Base-by-base conservation (phyloP, 179 eudicot genomes). In the Camellia oleifera region DNA sequence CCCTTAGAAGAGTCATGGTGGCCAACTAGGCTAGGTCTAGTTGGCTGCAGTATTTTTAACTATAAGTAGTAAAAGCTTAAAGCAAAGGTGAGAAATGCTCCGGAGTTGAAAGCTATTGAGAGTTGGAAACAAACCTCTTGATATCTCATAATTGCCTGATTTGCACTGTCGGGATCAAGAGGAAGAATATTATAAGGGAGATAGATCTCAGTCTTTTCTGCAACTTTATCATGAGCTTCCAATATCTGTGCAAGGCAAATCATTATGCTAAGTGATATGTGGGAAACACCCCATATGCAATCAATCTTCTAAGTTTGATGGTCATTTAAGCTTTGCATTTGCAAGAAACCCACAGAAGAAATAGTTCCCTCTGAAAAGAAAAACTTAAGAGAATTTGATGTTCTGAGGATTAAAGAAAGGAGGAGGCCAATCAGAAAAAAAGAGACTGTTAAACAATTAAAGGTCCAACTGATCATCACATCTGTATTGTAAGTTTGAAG, bases 161-260 rank as follows among this genome's bases (percentile, higher is more conserved):
- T 92, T 74, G 93, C 99, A 91, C 98, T 97, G 76, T 97, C 99
- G 42, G 98, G 98, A 83, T 94, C 99, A 50, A 97, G 98, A 76
- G 99, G 99, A 69, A 95, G 97, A 81, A 97, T 95, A 74, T 97
- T 97, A 81, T 97, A 97, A 4, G 98, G 99, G 54, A 87, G 87
- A 81, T 90, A 93, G 52, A 92, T 97, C 82, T 92, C 92, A 67
- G 97, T 94, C 88, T 97, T 97, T 80, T 95, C 97, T 61, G 97
- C 98, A 80, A 97, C 97, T 87, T 94, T 93, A 78, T 93, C 93
- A 85, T 97, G 99, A 13, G 99, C 86, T 88, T 94, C 98, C 92
- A 95, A 85, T 52, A 97, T 85, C 99, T 97, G 83, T 42, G 45
- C 57, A 67, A 74, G 18, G 20, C 65, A 65, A 74, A 82, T 48